Percentiles rank a stretch among this genome's conserved stretches.
phyloP scores from a whole-genome alignment of 2,329 filamentous ascomycete species.

The Blastomyces percursus region DNA sequence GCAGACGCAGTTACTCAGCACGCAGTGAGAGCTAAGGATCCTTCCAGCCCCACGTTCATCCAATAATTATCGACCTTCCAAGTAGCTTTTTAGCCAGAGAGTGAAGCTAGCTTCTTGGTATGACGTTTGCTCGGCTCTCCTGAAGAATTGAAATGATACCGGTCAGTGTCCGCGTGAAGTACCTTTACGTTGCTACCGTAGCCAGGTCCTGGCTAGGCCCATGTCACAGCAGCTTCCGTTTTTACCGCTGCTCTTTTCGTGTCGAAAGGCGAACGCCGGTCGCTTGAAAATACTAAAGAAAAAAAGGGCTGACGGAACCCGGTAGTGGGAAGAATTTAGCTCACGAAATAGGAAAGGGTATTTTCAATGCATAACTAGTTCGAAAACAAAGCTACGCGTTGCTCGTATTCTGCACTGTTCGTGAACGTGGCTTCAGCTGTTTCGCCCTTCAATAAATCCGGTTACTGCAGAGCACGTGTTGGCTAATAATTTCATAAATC shows the following conservation, averaged over 20 bases:
- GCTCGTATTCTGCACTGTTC: background rate
- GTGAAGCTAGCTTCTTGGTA: background rate
- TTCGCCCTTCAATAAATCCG: background rate
- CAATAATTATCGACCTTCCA: background rate
- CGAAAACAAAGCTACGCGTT: background rate
- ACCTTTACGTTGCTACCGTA: too few relatives aligned
- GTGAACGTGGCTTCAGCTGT: background rate
- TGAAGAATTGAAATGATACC: background rate
- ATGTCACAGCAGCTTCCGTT: background rate
- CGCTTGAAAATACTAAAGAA: constrained; percentile 1
- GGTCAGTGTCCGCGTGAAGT: background rate
- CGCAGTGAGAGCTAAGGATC: background rate
- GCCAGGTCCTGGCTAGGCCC: background rate
- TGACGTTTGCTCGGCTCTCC: background rate
- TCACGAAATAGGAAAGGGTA: background rate
- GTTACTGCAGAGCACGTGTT: background rate
- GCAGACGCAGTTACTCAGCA: background rate
- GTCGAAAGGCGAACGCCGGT: background rate
- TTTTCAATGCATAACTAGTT: background rate
- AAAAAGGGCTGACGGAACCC: background rate
- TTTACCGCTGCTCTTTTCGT: background rate
- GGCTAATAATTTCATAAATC: constrained; percentile 21
- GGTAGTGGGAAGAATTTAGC: background rate
- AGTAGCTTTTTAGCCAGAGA: background rate
- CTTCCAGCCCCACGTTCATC: background rate